Evolutionary conservation across 169 alveolate genomes (phyloP).

Genomic region (Eimeria falciformis): DNA sequence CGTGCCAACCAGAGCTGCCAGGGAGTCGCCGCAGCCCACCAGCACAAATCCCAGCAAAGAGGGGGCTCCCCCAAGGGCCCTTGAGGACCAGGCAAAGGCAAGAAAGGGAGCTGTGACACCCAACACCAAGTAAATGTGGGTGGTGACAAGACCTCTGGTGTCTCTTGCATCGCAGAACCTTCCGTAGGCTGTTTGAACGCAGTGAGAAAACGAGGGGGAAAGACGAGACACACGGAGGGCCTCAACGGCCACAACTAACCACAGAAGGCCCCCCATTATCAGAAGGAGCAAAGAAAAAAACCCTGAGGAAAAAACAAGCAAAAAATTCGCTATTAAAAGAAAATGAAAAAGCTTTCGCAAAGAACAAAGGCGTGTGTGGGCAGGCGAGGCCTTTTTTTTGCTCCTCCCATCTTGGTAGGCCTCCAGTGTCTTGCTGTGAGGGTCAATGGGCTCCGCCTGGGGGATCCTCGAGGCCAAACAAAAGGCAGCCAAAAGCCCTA

Average conservation of each 20-base stretch:
- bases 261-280: constrained; percentile 16
- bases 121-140: background rate
- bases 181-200: background rate
- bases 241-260: background rate
- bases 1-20: background rate
- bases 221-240: background rate
- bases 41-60: background rate
- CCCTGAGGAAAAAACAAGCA: too few species aligned
- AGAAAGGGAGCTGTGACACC: background rate
- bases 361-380: background rate
- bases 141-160: background rate
- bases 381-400: background rate
- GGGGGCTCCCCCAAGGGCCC: constrained; percentile 34
- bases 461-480: background rate
- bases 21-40: background rate
- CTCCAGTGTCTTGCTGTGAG: background rate
- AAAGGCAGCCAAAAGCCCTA: background rate
- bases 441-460: background rate
- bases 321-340: background rate
- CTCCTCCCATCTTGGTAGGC: background rate
- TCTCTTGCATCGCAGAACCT: background rate
- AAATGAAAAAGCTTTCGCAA: constrained; percentile 41
- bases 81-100: background rate
- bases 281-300: too few species aligned
- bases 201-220: background rate